These are phyloP conservation scores for Erigeron philadelphicus DNA, from an alignment of 140 eudicot genomes.

Conservation along the genomic window DNA sequence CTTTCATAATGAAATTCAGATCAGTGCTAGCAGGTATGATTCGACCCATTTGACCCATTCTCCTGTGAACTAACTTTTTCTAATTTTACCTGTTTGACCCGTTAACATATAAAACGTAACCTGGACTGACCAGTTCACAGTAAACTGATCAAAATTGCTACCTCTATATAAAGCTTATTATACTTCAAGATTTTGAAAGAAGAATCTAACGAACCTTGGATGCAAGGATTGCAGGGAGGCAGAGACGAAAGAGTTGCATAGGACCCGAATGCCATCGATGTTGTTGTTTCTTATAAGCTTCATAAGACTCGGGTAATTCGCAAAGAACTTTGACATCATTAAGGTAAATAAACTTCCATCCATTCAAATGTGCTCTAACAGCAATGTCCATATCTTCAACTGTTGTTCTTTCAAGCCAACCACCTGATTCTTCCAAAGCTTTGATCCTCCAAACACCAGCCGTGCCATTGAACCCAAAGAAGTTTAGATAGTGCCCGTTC, in stretches of 20 bases:
- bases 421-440: constrained; percentile 94
- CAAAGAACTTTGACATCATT: constrained; percentile 78
- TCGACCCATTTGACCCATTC: not conserved
- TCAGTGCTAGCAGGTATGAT: not conserved
- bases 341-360: constrained; percentile 79
- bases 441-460: constrained; percentile 97
- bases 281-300: constrained; percentile 88
- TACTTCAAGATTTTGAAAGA: constrained; percentile 12
- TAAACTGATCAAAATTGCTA: not conserved
- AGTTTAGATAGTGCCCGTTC: constrained; percentile 65
- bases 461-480: constrained; percentile 92
- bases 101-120: not conserved
- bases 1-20: too few species aligned
- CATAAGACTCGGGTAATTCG: constrained; percentile 85
- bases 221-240: constrained; percentile 58
- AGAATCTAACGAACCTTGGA: constrained; percentile 58
- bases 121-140: not conserved
- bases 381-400: constrained; percentile 98
- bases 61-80: not conserved
- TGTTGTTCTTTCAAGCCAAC: constrained; percentile 93
- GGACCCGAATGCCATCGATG: constrained; percentile 99
- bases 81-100: not conserved
- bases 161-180: not conserved
- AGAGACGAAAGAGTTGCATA: constrained; percentile 84
- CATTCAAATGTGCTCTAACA: constrained; percentile 79